phyloP scores from a whole-genome alignment of 2,329 filamentous ascomycete genomes.

The Trichoderma cornu-damae region DNA sequence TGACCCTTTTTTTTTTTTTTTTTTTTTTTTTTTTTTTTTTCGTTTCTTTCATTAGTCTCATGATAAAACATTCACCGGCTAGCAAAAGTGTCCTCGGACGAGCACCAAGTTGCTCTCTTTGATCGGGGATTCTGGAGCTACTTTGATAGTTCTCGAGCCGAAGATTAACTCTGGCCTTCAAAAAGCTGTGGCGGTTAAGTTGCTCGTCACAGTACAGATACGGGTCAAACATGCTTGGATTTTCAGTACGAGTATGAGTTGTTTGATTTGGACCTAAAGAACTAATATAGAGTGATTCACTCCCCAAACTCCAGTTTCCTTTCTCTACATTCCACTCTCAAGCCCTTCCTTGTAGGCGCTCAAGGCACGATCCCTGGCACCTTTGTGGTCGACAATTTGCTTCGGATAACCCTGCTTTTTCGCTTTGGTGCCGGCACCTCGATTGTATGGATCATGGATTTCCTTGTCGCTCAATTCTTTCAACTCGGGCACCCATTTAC shows the following conservation, averaged over 20 bases:
- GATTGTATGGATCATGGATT: slow-evolving; percentile 74
- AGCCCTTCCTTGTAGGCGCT: slow-evolving; percentile 59
- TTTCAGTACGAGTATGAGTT: slow-evolving; percentile 5
- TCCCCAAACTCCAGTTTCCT: background rate
- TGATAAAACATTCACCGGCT: slow-evolving; percentile 39
- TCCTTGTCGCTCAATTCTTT: slow-evolving; percentile 57
- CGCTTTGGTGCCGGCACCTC: slow-evolving; percentile 54
- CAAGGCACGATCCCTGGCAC: slow-evolving; percentile 61
- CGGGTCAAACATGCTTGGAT: slow-evolving; percentile 50
- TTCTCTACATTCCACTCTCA: slow-evolving; percentile 27
- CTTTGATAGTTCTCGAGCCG: slow-evolving; percentile 54
- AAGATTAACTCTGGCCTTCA: slow-evolving; percentile 52
- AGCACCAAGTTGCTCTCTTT: slow-evolving; percentile 32
- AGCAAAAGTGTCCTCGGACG: slow-evolving; percentile 52
- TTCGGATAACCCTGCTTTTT: slow-evolving; percentile 66
- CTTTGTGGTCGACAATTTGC: slow-evolving; percentile 70
- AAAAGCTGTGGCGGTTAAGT: slow-evolving; percentile 56
- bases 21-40: slow-evolving; percentile 22
- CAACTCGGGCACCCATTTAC: slow-evolving; percentile 76
- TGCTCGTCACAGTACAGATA: slow-evolving; percentile 59
- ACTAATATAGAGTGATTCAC: background rate
- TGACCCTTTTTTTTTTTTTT: slow-evolving; percentile 25
- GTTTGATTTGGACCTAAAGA: slow-evolving; percentile 4
- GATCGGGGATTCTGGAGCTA: slow-evolving; percentile 53
- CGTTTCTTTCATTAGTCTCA: background rate